A percentile compares a stretch with the other conserved stretches of the same genome.
These are phyloP conservation scores for Pseudophaeomoniella oleicola DNA, from an alignment of 2,329 filamentous ascomycete genomes.

Conservation along the genomic window DNA sequence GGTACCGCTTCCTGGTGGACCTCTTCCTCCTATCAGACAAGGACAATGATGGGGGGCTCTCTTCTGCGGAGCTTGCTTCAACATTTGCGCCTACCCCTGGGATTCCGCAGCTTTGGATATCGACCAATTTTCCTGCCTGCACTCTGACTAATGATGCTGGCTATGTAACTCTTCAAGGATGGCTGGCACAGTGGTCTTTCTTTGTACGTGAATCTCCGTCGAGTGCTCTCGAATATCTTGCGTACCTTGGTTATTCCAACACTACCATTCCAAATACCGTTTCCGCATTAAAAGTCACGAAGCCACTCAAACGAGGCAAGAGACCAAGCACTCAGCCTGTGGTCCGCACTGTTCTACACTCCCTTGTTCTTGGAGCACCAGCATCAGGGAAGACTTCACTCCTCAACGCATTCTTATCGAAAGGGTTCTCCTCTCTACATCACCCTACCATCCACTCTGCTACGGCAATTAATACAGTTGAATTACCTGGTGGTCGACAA, in stretches of 20 bases:
- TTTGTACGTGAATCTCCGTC: constrained; percentile 94
- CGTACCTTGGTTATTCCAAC: constrained; percentile 79
- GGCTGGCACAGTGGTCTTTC: constrained; percentile 99
- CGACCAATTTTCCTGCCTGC: constrained; percentile 79
- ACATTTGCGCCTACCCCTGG: constrained; percentile 90
- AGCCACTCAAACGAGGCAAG: constrained; percentile 73
- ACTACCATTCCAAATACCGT: constrained; percentile 60
- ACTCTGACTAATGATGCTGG: constrained; percentile 92
- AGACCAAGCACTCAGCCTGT: constrained; percentile 37
- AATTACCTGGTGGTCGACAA: constrained; percentile 88
- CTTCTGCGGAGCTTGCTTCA: constrained; percentile 67
- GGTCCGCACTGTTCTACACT: constrained; percentile 85
- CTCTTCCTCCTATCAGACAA: constrained; percentile 90
- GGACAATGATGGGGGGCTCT: constrained; percentile 91
- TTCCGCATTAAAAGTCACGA: constrained; percentile 80
- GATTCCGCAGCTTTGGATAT: constrained; percentile 70
- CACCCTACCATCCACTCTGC: constrained; percentile 90
- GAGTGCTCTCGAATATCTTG: constrained; percentile 88
- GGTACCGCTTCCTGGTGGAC: constrained; percentile 96
- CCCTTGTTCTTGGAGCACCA: constrained; percentile 76
- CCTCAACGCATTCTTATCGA: constrained; percentile 78
- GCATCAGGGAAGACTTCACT: constrained; percentile 84
- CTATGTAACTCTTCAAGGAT: constrained; percentile 89
- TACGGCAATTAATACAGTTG: constrained; percentile 88
- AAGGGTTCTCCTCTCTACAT: constrained; percentile 71